phyloP scores from a whole-genome alignment of 2,329 filamentous ascomycete species.

The Neofusicoccum parvum region DNA sequence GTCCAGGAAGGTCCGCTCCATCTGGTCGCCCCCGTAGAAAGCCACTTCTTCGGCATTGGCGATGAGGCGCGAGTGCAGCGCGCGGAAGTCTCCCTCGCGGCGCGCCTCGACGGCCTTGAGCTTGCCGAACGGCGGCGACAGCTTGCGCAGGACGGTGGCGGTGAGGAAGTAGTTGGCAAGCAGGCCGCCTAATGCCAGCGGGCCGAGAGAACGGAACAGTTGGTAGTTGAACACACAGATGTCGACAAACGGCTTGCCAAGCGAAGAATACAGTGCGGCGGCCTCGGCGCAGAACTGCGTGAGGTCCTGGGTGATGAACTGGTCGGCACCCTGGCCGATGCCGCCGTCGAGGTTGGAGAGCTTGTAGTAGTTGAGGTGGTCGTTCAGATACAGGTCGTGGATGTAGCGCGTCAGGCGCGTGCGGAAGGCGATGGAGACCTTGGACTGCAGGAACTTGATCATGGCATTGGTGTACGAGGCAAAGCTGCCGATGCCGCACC shows the following conservation, averaged over 20 bases:
- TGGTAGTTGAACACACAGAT: conserved; percentile 98
- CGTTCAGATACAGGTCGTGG: conserved; percentile 93
- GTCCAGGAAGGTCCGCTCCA: conserved; percentile 90
- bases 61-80: conserved; percentile 85
- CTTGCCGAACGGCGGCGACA: conserved; percentile 96
- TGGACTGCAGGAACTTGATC: conserved; percentile 98
- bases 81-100: conserved; percentile 92
- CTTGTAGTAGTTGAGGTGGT: conserved; percentile 96
- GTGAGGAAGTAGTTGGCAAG: conserved; percentile 93
- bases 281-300: conserved; percentile 93
- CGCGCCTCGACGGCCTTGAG: conserved; percentile 94
- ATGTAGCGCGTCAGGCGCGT: conserved; percentile 95
- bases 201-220: conserved; percentile 86
- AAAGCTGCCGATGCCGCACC: conserved; percentile 90
- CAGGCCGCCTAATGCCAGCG: conserved; percentile 81
- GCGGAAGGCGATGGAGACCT: conserved; percentile 96
- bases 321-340: conserved; percentile 87
- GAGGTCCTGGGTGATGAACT: conserved; percentile 96
- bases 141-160: conserved; percentile 80
- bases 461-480: conserved; percentile 98
- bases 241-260: conserved; percentile 98
- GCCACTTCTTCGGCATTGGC: conserved; percentile 97
- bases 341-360: conserved; percentile 90
- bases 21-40: conserved; percentile 94
- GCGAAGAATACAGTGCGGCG: conserved; percentile 88